These are phyloP conservation scores for Clonostachys solani DNA, from an alignment of 2,329 filamentous ascomycete genomes.

Conservation along the genomic window DNA sequence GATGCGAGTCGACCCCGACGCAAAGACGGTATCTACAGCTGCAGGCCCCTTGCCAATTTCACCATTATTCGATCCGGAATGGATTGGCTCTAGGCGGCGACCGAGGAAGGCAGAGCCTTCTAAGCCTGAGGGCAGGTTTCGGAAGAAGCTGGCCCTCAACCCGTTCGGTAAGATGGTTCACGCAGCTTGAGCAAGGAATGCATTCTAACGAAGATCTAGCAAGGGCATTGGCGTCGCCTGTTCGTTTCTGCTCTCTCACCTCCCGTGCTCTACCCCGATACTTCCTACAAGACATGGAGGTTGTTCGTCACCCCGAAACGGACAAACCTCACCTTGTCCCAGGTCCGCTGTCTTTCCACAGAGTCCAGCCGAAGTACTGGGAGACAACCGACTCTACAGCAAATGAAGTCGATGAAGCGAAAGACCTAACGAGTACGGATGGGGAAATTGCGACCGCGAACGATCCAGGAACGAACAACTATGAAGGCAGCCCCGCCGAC, in stretches of 20 bases:
- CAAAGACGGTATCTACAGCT: conserved; percentile 39
- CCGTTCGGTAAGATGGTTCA: conserved; percentile 50
- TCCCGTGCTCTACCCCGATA: conserved; percentile 45
- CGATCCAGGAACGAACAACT: too few species aligned
- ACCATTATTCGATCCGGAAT: conserved; percentile 47
- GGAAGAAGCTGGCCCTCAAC: conserved; percentile 55
- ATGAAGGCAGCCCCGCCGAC: too few species aligned
- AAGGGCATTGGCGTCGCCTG: conserved; percentile 53
- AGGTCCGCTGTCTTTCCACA: conserved; percentile 24
- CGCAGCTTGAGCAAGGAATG: not conserved
- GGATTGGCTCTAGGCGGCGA: conserved; percentile 36
- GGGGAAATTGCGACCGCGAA: too few species aligned
- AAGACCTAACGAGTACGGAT: too few species aligned
- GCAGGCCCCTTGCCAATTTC: conserved; percentile 46
- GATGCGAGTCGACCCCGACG: conserved; percentile 27
- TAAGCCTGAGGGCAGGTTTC: conserved; percentile 38
- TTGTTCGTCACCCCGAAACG: conserved; percentile 50
- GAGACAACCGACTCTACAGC: too few species aligned
- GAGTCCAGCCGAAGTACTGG: too few species aligned
- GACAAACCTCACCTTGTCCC: conserved; percentile 53
- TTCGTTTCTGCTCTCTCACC: conserved; percentile 53
- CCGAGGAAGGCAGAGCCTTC: conserved; percentile 31
- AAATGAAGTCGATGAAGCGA: too few species aligned
- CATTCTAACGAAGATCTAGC: conserved; percentile 32
- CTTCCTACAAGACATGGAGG: conserved; percentile 59